phyloP scores from a whole-genome alignment of 192 early-diverging fungal genomes.

The Geranomyces michiganensis region DNA sequence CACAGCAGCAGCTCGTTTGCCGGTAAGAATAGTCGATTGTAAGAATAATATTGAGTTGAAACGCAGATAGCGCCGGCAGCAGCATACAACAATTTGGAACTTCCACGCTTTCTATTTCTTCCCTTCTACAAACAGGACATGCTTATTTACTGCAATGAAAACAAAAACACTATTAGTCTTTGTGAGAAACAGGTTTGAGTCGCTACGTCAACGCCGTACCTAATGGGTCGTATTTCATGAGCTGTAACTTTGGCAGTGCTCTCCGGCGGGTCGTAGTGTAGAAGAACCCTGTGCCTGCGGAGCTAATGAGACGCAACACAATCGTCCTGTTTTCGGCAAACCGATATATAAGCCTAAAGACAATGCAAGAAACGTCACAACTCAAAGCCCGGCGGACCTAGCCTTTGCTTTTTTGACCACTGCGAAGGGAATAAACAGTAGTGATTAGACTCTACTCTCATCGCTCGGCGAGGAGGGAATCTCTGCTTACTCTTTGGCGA shows the following conservation, averaged over 20 bases:
- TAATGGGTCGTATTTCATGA: constrained; percentile 94
- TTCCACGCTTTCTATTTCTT: too few species aligned
- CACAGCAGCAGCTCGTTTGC: too few species aligned
- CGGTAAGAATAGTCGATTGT: too few species aligned
- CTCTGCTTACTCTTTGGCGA: too few species aligned
- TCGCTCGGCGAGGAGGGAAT: too few species aligned
- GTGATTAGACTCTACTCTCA: not conserved
- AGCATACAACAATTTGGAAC: too few species aligned
- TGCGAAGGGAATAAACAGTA: not conserved
- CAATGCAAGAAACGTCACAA: not conserved
- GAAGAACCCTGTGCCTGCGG: constrained; percentile 92
- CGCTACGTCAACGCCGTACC: constrained; percentile 46
- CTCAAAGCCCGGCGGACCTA: constrained; percentile 3
- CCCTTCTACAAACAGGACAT: constrained; percentile 85
- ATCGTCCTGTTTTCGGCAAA: constrained; percentile 74
- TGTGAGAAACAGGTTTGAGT: not conserved
- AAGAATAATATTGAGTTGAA: too few species aligned
- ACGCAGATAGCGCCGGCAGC: too few species aligned
- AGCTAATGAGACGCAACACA: constrained; percentile 81
- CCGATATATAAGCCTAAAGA: not conserved
- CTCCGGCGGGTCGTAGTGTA: constrained; percentile 80
- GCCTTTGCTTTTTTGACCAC: constrained; percentile 38
- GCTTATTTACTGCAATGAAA: constrained; percentile 68
- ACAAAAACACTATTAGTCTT: not conserved
- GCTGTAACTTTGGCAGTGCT: constrained; percentile 76